Evolutionary conservation across 2,329 filamentous ascomycete genomes (phyloP).

Genomic region (Scopulariopsis brevicaulis): DNA sequence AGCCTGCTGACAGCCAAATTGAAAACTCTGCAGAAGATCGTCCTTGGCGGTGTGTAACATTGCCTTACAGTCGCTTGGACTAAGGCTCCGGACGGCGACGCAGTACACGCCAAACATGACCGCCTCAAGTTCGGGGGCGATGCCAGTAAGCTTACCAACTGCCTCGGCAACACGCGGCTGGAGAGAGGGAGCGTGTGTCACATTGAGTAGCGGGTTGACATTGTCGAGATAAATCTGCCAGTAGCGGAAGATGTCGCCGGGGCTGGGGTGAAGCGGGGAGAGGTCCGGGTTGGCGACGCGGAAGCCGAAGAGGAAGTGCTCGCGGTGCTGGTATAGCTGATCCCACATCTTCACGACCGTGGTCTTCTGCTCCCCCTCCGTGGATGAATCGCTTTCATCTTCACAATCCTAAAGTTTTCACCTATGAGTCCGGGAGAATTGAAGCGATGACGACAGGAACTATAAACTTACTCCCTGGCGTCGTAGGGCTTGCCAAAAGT

Average conservation of each 20-base stretch:
- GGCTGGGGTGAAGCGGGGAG: conserved; percentile 35
- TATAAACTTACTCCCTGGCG: conserved; percentile 19
- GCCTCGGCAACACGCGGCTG: conserved; percentile 41
- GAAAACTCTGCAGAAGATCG: conserved; percentile 28
- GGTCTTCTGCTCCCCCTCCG: conserved; percentile 13
- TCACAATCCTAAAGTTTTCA: too few relatives aligned
- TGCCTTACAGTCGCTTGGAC: conserved; percentile 25
- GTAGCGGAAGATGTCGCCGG: conserved; percentile 30
- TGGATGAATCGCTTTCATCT: not conserved
- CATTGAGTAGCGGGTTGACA: conserved; percentile 46
- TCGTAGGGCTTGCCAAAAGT: conserved; percentile 32
- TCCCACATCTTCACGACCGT: conserved; percentile 34
- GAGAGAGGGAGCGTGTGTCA: conserved; percentile 43
- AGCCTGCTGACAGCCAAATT: conserved; percentile 38
- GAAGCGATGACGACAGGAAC: too few relatives aligned
- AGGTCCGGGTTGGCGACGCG: conserved; percentile 27
- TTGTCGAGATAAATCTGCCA: conserved; percentile 51
- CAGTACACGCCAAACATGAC: conserved; percentile 45
- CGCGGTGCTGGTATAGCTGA: conserved; percentile 24
- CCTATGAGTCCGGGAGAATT: too few relatives aligned
- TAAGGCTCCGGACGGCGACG: conserved; percentile 27
- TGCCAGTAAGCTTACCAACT: conserved; percentile 23
- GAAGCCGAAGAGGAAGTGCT: conserved; percentile 41
- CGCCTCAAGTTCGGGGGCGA: conserved; percentile 33
- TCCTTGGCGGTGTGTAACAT: conserved; percentile 28